Evolutionary conservation across 768 basidiomycete species (phyloP).

Genomic region (Rhodotorula graminis): DNA sequence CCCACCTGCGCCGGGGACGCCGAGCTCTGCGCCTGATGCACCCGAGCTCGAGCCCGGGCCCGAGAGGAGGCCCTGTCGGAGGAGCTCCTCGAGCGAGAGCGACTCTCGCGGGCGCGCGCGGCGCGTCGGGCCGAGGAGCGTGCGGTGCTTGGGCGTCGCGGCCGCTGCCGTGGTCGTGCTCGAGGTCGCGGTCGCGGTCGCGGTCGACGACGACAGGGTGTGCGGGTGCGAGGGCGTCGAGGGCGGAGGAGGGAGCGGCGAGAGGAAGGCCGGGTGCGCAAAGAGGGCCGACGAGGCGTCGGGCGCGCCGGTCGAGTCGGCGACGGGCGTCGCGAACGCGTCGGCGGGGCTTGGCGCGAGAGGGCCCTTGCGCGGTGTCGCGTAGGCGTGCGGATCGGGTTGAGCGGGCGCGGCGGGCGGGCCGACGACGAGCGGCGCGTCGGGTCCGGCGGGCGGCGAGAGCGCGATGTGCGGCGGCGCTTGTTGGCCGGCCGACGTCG

Average conservation of each 20-base stretch:
- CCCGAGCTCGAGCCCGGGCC: background rate
- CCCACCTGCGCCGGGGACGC: no score
- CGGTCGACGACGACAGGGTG: no score
- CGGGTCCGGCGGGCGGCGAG: background rate
- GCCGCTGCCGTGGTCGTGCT: background rate
- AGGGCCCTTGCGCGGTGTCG: background rate
- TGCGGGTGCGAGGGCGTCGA: background rate
- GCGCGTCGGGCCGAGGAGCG: background rate
- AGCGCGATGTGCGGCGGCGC: constrained; percentile 1
- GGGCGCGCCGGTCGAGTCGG: no score
- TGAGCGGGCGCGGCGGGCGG: background rate
- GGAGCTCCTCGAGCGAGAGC: constrained; percentile 9
- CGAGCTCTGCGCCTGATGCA: background rate
- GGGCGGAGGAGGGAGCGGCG: background rate
- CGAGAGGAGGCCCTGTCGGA: background rate
- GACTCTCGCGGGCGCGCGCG: background rate
- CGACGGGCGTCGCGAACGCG: background rate
- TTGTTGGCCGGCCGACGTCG: no score
- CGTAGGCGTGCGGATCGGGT: background rate
- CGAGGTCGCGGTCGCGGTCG: background rate
- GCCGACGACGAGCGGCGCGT: no score
- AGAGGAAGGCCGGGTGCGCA: constrained; percentile 2
- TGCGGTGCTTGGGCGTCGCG: background rate
- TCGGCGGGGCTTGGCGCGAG: background rate
- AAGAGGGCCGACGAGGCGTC: background rate